Evolutionary conservation across 2,329 filamentous ascomycete genomes (phyloP), one percentile per base, ranked within the genome.

Genomic region (Xylaria sp.): DNA sequence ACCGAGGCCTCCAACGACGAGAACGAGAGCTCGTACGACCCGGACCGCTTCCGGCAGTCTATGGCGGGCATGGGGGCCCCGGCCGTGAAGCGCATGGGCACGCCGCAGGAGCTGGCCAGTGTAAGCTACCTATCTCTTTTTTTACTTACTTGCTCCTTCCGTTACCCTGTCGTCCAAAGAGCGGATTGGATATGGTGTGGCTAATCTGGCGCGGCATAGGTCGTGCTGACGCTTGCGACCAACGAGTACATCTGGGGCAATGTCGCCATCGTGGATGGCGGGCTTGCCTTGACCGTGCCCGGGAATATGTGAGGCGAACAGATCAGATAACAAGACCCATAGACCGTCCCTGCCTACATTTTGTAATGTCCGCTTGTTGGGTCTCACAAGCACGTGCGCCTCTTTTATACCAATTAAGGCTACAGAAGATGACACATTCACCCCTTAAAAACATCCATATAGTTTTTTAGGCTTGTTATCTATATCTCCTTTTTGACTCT

Each of bases 201-300:
- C 24, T 26, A n/a, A n/a, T n/a, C n/a, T n/a, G n/a, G 24, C 11
- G 5, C 24, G 11, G 11, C 11, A 11, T 45, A 68, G 66, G 54
- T 47, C 8, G 20, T 67, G 2, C 52, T 69, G 17, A 64, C 50
- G 18, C 59, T 69, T 11, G 67, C 52, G 11, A 65, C 63, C 1
- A 68, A 69, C 26, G 66, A 69, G 2, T 67, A 57, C 37, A 48
- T 69, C 4, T 67, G 63, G 63, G 67, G 67, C 1, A 65, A 61
- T 6, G 37, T 64, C 5, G 58, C 40, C 7, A 52, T 66, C 13
- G 46, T 69, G 1, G 67, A 69, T 26, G 66, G 65, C 2, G 66
- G 67, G 2, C 48, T 64, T 6, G 18, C 52, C 19, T 39, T 69
- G 46, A 61, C 37, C 16, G 5, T 56, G n/a, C 52, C 65, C 1